A percentile compares a stretch with the other conserved stretches of the same genome.
Conservation (phyloP, 2,329 filamentous ascomycete species). For the Fusarium pseudograminearum region DNA sequence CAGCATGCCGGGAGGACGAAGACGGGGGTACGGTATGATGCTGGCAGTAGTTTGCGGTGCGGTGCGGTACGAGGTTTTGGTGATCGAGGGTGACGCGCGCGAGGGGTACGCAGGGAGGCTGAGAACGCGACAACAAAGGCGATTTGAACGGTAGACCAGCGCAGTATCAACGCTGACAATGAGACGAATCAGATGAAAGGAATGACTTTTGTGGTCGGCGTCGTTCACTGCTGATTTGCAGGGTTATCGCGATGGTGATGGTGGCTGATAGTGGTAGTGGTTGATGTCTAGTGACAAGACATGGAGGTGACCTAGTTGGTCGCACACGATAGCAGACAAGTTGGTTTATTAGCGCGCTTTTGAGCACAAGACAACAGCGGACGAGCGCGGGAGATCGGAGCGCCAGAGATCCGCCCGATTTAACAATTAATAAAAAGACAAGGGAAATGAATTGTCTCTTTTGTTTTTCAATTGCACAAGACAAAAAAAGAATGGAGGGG, state of each 20-base stretch:
- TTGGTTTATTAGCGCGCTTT: constrained; percentile 29
- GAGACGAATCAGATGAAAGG: constrained; percentile 16
- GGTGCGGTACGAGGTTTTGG: constrained; percentile 30
- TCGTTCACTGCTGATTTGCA: constrained; percentile 23
- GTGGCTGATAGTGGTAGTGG: constrained; percentile 29
- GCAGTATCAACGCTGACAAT: constrained; percentile 1
- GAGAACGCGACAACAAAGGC: constrained; percentile 38
- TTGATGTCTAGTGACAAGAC: constrained; percentile 37
- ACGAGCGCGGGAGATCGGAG: constrained; percentile 43
- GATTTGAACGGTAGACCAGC: constrained; percentile 1
- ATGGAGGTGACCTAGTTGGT: constrained; percentile 26
- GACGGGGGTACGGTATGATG: constrained; percentile 42
- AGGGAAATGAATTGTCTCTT: neutral
- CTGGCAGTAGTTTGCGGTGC: constrained; percentile 5
- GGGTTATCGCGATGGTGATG: constrained; percentile 36
- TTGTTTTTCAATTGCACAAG: no score
- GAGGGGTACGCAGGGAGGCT: constrained; percentile 39
- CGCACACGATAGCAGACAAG: constrained; percentile 31
- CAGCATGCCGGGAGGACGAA: constrained; percentile 53
- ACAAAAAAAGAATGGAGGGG: neutral
- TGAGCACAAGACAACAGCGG: constrained; percentile 17
- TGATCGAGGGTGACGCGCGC: constrained; percentile 42
- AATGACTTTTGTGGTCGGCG: constrained; percentile 1
- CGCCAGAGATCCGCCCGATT: constrained; percentile 37
- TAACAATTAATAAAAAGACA: constrained; percentile 32